phyloP scores from a whole-genome alignment of 768 basidiomycete genomes.

The Mycena leptocephala region DNA sequence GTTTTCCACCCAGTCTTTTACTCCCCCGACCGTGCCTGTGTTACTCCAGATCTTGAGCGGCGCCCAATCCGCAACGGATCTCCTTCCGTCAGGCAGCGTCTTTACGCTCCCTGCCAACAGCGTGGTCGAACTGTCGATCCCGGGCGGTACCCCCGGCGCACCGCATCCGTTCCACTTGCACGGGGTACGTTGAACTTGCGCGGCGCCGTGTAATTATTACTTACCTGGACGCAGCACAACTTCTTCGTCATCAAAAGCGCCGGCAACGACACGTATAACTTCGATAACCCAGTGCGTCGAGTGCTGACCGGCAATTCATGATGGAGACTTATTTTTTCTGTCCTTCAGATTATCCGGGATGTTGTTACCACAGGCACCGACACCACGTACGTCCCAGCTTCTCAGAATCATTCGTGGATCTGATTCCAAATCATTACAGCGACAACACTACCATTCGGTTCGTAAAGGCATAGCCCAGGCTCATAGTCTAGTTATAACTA shows the following conservation, averaged over 20 bases:
- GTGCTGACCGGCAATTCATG: not conserved
- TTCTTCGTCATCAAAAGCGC: slow-evolving; percentile 58
- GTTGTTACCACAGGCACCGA: slow-evolving; percentile 57
- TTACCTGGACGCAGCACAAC: slow-evolving; percentile 42
- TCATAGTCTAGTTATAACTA: too few species aligned
- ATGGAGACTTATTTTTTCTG: too few species aligned
- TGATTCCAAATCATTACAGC: slow-evolving; percentile 13
- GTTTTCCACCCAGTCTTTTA: slow-evolving; percentile 35
- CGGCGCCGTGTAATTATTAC: not conserved
- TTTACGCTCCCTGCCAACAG: slow-evolving; percentile 61
- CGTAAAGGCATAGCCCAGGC: too few species aligned
- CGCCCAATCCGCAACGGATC: slow-evolving; percentile 52
- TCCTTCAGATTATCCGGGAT: slow-evolving; percentile 59
- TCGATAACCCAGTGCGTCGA: slow-evolving; percentile 56
- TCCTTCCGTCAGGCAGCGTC: slow-evolving; percentile 59
- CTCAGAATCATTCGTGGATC: too few species aligned
- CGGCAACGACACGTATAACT: slow-evolving; percentile 52
- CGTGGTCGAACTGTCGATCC: slow-evolving; percentile 64
- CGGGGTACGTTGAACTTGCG: slow-evolving; percentile 41
- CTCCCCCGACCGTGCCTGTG: slow-evolving; percentile 60
- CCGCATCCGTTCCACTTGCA: slow-evolving; percentile 54
- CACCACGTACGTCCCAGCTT: slow-evolving; percentile 3
- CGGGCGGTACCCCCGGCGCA: slow-evolving; percentile 51
- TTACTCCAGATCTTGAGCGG: slow-evolving; percentile 69
- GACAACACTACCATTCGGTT: slow-evolving; percentile 57